Base-by-base conservation (phyloP, 108 stramenopile genomes). In the Chaetoceros muelleri region DNA sequence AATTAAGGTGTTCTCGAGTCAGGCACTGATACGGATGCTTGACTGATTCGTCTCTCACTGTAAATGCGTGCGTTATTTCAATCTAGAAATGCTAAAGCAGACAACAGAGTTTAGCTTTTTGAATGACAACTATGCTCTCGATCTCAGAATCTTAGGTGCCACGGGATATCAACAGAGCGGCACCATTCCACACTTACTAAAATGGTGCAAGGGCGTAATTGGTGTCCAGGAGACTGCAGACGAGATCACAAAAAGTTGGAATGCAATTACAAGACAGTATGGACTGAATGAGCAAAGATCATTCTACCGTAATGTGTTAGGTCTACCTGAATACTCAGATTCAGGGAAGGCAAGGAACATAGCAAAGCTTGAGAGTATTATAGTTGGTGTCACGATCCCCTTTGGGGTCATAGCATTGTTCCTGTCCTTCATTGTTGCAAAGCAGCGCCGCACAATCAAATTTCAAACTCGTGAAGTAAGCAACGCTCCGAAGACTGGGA, bases 401-500 rank as follows among this genome's bases (percentile, higher is more conserved):
- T 22, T 46, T 17, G 47, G 27, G 5, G 58, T 58, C 17, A 23
- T 48, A 31, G 45, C 34, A 20, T 1, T 31, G n/a, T 5, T 47
- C 27, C 45, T 58, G 1, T 13, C 34, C 45, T 17, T 58, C 1
- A 16, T 58, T 28, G 58, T 58, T 13, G 21, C 34, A 1, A 58
- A 58, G 25, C 58, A 58, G 58, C 58, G 34, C 21, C 58, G 21
- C 25, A 21, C 20, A 20, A 58, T 58, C 21, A 58, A 58, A 24
- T 58, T 47, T 18, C 29, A 47, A 23, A 58, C 58, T 3, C 16
- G 53, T 7, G 48, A 49, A 10, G 34, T 40, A 13, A 40, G 34
- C 26, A 56, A 52, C 46, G 63, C 63, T 17, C 63, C 63, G n/a
- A 46, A 57, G 31, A 17, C 24, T 2, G 63, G 63, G 2, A 50